Conservation (phyloP, 176 grass and related monocot genomes). For the Juncus effusus region DNA sequence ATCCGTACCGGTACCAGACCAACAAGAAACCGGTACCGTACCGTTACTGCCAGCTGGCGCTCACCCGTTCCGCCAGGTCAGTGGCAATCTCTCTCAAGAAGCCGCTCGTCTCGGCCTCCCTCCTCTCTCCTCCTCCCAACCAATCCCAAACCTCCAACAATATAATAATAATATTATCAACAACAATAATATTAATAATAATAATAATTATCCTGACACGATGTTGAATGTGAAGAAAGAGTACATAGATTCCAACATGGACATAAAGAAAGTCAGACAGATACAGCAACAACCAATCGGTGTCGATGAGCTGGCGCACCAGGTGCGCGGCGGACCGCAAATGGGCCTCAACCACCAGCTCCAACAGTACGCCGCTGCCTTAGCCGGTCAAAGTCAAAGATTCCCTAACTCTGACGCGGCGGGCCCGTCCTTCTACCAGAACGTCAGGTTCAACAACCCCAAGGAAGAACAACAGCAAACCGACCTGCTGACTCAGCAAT, state of each 20-base stretch:
- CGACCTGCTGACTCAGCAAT: constrained; percentile 47
- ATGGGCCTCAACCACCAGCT: constrained; percentile 51
- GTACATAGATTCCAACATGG: constrained; percentile 54
- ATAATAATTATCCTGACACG: constrained; percentile 12
- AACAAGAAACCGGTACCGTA: constrained; percentile 27
- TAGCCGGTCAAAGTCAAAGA: constrained; percentile 59
- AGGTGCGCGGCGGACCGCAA: constrained; percentile 48
- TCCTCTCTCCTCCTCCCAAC: constrained; percentile 37
- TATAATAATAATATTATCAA: too few relatives aligned
- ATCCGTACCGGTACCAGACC: constrained; percentile 7
- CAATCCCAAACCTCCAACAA: constrained; percentile 14
- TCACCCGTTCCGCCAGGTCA: constrained; percentile 44
- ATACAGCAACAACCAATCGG: constrained; percentile 25
- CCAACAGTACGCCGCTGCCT: constrained; percentile 62
- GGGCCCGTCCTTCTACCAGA: constrained; percentile 47
- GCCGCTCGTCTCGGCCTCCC: constrained; percentile 43
- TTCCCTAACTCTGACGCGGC: constrained; percentile 51
- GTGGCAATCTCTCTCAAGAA: constrained; percentile 55
- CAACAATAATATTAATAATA: too few relatives aligned
- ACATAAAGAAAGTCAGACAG: constrained; percentile 72
- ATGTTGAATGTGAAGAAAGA: constrained; percentile 70
- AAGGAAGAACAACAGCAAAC: constrained; percentile 68
- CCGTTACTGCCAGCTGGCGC: constrained; percentile 37
- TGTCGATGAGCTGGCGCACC: constrained; percentile 56
- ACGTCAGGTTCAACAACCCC: constrained; percentile 43